A percentile compares a stretch with the other conserved stretches of the same genome.
phyloP scores from a whole-genome alignment of 2,329 filamentous ascomycete genomes.

The Fusarium guadeloupense region DNA sequence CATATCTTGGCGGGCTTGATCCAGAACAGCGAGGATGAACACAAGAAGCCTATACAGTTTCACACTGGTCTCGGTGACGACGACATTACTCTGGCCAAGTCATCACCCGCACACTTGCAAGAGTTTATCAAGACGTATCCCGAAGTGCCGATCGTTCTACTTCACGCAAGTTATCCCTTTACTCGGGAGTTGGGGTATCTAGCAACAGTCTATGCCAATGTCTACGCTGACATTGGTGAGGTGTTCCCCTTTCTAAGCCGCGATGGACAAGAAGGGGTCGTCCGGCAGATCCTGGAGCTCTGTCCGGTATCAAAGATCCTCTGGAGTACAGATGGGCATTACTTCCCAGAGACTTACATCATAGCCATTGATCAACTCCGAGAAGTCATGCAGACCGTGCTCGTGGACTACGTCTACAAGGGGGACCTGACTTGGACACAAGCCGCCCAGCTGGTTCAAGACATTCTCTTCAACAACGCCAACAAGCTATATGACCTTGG shows the following conservation, averaged over 20 bases:
- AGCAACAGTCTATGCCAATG: constrained; percentile 79
- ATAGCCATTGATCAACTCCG: constrained; percentile 77
- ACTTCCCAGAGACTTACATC: constrained; percentile 80
- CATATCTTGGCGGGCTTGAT: constrained; percentile 70
- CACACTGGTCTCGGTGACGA: constrained; percentile 86
- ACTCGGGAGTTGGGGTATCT: constrained; percentile 82
- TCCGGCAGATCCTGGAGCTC: constrained; percentile 79
- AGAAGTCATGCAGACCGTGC: constrained; percentile 73
- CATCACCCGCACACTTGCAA: constrained; percentile 81
- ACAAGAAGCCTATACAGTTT: constrained; percentile 80
- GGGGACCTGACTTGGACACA: constrained; percentile 68
- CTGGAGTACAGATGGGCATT: constrained; percentile 84
- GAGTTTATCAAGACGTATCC: constrained; percentile 75
- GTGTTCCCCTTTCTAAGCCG: constrained; percentile 82
- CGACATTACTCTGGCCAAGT: constrained; percentile 73
- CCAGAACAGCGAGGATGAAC: constrained; percentile 51
- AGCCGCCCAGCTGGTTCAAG: constrained; percentile 70
- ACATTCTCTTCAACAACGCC: constrained; percentile 79
- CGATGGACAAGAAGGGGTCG: constrained; percentile 75
- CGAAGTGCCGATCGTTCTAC: constrained; percentile 75
- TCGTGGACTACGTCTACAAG: constrained; percentile 72
- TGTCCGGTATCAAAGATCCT: constrained; percentile 79
- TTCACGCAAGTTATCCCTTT: constrained; percentile 85
- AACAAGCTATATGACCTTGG: constrained; percentile 77
- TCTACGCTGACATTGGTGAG: constrained; percentile 84